phyloP scores from a whole-genome alignment of 2,329 filamentous ascomycete genomes.

The Trichoderma sp. region DNA sequence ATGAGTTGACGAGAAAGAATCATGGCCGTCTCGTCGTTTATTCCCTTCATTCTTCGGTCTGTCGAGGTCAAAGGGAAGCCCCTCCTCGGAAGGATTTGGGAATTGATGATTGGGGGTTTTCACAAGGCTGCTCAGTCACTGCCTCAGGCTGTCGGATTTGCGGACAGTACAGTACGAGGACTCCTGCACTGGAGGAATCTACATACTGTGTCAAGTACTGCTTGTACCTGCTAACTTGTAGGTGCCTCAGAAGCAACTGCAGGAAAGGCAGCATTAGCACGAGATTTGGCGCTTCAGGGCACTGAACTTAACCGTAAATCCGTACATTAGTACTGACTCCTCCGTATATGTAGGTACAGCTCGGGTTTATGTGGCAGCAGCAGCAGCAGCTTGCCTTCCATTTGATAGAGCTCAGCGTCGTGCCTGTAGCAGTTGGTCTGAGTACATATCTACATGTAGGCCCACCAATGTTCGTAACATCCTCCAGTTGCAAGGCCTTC shows the following conservation, averaged over 20 bases:
- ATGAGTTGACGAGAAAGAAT: constrained; percentile 1
- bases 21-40: background rate
- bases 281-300: background rate
- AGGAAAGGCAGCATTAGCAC: background rate
- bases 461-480: background rate
- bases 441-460: background rate
- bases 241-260: background rate
- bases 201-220: background rate
- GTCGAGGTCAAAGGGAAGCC: background rate
- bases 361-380: background rate
- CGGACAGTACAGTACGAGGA: background rate
- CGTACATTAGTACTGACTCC: background rate
- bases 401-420: background rate
- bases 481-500: background rate
- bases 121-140: background rate
- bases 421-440: background rate
- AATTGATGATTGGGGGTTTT: background rate
- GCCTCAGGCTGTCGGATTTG: background rate
- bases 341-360: background rate
- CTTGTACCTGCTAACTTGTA: background rate
- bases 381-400: background rate
- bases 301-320: background rate
- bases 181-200: background rate
- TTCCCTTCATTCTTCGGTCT: background rate
- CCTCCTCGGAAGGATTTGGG: background rate